Evolutionary conservation across 2,329 filamentous ascomycete species (phyloP), one percentile per base, ranked within the genome.

Genomic region (Rhytidhysteron rufulum): DNA sequence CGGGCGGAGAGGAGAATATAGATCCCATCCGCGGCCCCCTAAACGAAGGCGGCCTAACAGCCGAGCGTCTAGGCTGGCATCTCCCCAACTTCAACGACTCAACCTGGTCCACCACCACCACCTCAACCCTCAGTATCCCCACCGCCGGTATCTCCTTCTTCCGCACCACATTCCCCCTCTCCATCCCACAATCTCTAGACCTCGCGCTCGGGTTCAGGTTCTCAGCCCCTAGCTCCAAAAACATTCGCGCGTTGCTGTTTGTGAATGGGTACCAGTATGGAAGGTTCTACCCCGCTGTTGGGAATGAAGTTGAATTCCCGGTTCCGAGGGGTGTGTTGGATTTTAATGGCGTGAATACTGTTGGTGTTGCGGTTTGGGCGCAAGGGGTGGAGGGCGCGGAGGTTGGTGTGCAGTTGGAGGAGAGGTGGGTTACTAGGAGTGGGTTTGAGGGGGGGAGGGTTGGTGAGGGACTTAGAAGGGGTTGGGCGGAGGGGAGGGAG

Each of bases 251-350:
- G 0, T 71, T 80, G 49, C 55, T 83, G 2, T 83, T 79, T 40
- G 72, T 83, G n/a, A 83, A 83, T 40, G 80, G 80, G 0, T 83
- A 82, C 50, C 79, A 82, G 52, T 83, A 80, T 48, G 79, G 75
- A 2, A 71, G 77, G 6, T 83, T 74, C 51, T 74, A 77, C 43
- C 78, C 79, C 0, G 71, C 75, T 36, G 78, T 83, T 29, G 80
- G 80, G 0, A 76, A 80, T 34, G 79, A 83, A 62, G 67, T 75
- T 13, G 66, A 71, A 13, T 83, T 79, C 50, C 79, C 80, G 1
- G 75, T 83, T 2, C 79, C 77, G 1, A 74, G 75, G 0, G 79
- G 80, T 0, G 66, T 83, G 4, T 57, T 82, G 7, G 68, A 82
- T 51, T 80, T 82, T 43, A 58, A 61, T 5, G 80, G 79, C 0